These are phyloP conservation scores for Penicillium sp. DNA, from an alignment of 2,329 filamentous ascomycete genomes.

Conservation along the genomic window DNA sequence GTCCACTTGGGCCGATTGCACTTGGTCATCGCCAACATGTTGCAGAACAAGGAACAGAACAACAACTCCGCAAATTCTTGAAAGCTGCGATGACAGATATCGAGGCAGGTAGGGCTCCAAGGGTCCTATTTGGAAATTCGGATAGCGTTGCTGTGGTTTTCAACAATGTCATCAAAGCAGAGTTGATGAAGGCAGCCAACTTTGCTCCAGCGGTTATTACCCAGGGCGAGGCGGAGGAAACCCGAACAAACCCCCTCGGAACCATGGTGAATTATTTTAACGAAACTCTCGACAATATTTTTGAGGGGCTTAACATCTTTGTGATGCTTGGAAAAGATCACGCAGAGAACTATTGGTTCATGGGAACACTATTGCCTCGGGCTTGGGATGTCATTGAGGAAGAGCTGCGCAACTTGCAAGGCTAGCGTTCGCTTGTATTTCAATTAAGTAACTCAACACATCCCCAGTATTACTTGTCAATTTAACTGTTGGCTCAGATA, in stretches of 20 bases:
- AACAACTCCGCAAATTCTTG: conserved; percentile 5
- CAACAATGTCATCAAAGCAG: conserved; percentile 13
- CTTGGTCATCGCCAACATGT: conserved; percentile 1
- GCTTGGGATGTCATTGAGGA: conserved; percentile 11
- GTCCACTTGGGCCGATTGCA: conserved; percentile 4
- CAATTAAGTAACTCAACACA: too few relatives aligned
- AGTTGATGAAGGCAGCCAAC: conserved; percentile 7
- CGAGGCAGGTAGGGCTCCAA: background rate
- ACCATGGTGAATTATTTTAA: conserved; percentile 13
- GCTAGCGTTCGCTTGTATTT: too few relatives aligned
- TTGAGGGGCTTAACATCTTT: conserved; percentile 5
- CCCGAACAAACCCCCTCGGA: conserved; percentile 7
- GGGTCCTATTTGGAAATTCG: conserved; percentile 5
- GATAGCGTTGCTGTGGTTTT: conserved; percentile 1
- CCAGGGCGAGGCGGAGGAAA: conserved; percentile 4
- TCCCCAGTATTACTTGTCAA: too few relatives aligned
- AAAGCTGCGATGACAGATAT: conserved; percentile 4
- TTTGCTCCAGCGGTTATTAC: conserved; percentile 8
- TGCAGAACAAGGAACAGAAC: conserved; percentile 3
- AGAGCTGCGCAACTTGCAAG: background rate
- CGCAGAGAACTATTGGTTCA: conserved; percentile 11
- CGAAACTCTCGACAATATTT: conserved; percentile 7
- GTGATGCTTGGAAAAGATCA: conserved; percentile 14
- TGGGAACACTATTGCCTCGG: conserved; percentile 8
- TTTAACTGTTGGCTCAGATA: too few relatives aligned